A percentile compares a stretch with the other conserved stretches of the same genome.
Conservation (phyloP, 2,329 filamentous ascomycete species). For the Claviceps sorghi region DNA sequence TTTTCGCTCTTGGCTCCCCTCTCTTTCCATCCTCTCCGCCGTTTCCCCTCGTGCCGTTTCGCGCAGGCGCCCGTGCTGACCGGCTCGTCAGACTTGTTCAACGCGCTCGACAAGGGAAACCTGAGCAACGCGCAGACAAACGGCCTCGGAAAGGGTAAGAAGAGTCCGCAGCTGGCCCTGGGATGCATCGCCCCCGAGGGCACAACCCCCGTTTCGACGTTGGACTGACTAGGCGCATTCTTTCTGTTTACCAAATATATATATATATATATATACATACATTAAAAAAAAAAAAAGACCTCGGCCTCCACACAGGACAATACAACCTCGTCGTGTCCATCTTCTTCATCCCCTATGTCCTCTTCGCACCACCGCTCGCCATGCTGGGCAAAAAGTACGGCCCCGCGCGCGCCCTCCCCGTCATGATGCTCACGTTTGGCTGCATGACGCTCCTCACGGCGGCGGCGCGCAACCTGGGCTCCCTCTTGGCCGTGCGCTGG, state of each 20-base stretch:
- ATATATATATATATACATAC: too few relatives aligned
- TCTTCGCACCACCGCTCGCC: conserved; percentile 44
- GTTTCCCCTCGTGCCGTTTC: not conserved
- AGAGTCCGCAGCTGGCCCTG: too few relatives aligned
- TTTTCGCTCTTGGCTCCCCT: not conserved
- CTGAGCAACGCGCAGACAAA: conserved; percentile 42
- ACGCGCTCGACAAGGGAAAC: conserved; percentile 29
- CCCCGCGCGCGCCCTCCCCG: conserved; percentile 49
- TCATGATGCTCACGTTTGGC: conserved; percentile 62
- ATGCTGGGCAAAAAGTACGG: conserved; percentile 60
- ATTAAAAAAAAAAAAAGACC: conserved; percentile 18
- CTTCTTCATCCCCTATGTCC: conserved; percentile 63
- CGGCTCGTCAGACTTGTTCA: conserved; percentile 25
- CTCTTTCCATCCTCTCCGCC: not conserved
- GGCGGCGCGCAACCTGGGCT: conserved; percentile 32
- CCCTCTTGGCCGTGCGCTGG: conserved; percentile 34
- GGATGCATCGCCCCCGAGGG: not conserved
- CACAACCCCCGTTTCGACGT: conserved; percentile 12
- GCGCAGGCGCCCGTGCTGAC: not conserved
- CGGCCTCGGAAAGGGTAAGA: conserved; percentile 22
- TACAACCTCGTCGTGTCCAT: conserved; percentile 60
- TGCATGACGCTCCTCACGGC: conserved; percentile 46
- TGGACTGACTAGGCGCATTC: too few relatives aligned
- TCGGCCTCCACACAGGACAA: conserved; percentile 42
- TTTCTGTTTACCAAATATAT: too few relatives aligned